Evolutionary conservation across 306 rosid species (phyloP), one percentile per base, ranked within the genome.

Genomic region (Nissolia schottii): DNA sequence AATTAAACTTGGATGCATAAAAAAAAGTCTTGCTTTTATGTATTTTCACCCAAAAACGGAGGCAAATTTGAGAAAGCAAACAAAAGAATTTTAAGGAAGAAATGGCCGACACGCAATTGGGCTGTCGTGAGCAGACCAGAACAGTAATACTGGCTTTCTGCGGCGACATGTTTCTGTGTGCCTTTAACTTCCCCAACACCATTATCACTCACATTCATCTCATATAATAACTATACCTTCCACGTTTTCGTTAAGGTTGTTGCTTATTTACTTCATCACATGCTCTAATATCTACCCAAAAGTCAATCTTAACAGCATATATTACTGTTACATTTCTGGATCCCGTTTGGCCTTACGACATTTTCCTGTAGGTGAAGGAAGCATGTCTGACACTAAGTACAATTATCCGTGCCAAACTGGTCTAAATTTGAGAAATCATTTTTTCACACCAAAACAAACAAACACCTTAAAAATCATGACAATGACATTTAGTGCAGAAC

Each of bases 21-120:
- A 7, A 23, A 64, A 64, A 63, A 25, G n/a, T n/a, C 3, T 18
- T 29, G 49, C 31, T 37, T 62, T 12, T 56, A 34, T 2, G 12
- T 28, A 35, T 14, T 28, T 49, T 38, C 55, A 35, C 64, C 40
- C 15, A 12, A 55, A 34, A 23, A 34, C 18, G n/a, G 7, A 25
- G 28, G 31, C 32, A 18, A 40, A 46, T 8, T n/a, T 41, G 38
- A 48, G 48, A 19, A 76, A 37, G 76, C 32, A 49, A 15, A 20
- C 3, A 29, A 15, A 76, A 20, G 61, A 22, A n/a, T 29, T 41
- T 23, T 12, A 20, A n/a, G 43, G 38, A 71, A 60, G 51, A 79
- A 73, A 60, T 34, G 73, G 74, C 83, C 83, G 83, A 83, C 87
- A 86, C 57, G 76, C 67, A 66, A 81, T 78, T 70, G 67, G 67